Base-by-base conservation (phyloP, 768 basidiomycete species). In the Collybiopsis luxurians region DNA sequence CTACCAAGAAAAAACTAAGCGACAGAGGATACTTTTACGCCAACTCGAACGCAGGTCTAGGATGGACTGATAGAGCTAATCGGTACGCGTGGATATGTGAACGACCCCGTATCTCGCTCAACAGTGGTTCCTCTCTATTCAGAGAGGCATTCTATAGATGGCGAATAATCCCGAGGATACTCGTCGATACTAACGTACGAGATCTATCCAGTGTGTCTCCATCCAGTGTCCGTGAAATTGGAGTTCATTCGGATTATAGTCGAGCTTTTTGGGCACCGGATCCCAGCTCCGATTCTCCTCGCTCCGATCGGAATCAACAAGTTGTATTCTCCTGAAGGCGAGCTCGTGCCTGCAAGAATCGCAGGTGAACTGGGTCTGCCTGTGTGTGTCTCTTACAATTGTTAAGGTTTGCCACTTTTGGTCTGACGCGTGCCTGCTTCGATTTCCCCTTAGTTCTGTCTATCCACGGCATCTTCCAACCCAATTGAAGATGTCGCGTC, bases 231-330 rank as follows among this genome's bases (percentile, higher is more conserved):
- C n/a, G n/a, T n/a, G n/a, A n/a, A n/a, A n/a, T n/a, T 2, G 1
- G 23, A 15, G 13, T 21, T 39, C 50, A 13, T 24, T 15, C 26
- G 19, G 26, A n/a, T 54, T 44, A 3, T 39, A 76, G 75, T 70
- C 1, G 73, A 74, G 13, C 66, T 78, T 46, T 83, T 78, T 63
- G 82, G 72, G 11, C 81, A 73, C 63, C 70, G 58, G 31, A 77
- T 82, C 49, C 75, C 77, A 5, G 79, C 78, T 0, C 83, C 84
- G 0, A 70, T 85, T 38, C 67, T 79, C 21, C 75, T 85, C 56
- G 83, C 81, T 0, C 82, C 83, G 0, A 76, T 86, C 42, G 82
- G 84, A 2, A 78, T 82, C 58, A 83, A 81, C 61, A 78, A 75
- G 57, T 64, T 84, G 15, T 79, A 81, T 64, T 69, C 73, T 17